Evolutionary conservation across 129 eudicot species (phyloP).

Genomic region (Lactuca sativa): DNA sequence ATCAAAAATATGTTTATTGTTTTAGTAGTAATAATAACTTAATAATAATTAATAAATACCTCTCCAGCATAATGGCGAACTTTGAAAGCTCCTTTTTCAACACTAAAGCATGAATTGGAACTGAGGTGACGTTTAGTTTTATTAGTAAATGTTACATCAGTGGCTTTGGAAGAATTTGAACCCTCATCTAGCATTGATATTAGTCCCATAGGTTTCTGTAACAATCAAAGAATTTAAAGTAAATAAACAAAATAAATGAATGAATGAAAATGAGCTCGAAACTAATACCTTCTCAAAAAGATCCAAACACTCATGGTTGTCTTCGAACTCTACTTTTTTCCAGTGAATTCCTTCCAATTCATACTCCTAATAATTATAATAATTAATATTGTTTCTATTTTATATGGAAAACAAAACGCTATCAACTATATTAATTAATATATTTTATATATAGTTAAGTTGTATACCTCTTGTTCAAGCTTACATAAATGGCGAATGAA

Average conservation of each 20-base stretch:
- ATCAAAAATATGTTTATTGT: background rate
- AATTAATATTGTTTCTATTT: background rate
- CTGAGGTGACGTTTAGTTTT: constrained; percentile 66
- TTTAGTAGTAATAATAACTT: background rate
- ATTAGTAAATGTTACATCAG: constrained; percentile 62
- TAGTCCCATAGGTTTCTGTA: constrained; percentile 83
- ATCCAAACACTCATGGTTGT: constrained; percentile 89
- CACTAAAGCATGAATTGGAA: constrained; percentile 62
- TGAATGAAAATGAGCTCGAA: background rate
- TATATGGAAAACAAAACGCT: background rate
- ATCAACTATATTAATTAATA: background rate
- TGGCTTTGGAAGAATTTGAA: constrained; percentile 70
- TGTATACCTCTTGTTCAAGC: constrained; percentile 83
- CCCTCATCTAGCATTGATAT: constrained; percentile 71
- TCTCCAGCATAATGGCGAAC: constrained; percentile 78
- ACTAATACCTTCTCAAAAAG: constrained; percentile 83
- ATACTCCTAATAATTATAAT: constrained; percentile 56
- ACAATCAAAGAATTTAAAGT: background rate
- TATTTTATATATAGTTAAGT: background rate
- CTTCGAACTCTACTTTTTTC: constrained; percentile 79
- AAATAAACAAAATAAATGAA: background rate
- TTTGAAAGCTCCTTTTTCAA: constrained; percentile 61
- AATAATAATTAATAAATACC: constrained; percentile 35
- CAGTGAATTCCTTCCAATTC: constrained; percentile 89
- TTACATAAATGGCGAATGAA: constrained; percentile 79